A percentile compares a stretch with the other conserved stretches of the same genome.
Conservation (phyloP, 2,329 filamentous ascomycete species). For the Lecanoromycetidae sp. region DNA sequence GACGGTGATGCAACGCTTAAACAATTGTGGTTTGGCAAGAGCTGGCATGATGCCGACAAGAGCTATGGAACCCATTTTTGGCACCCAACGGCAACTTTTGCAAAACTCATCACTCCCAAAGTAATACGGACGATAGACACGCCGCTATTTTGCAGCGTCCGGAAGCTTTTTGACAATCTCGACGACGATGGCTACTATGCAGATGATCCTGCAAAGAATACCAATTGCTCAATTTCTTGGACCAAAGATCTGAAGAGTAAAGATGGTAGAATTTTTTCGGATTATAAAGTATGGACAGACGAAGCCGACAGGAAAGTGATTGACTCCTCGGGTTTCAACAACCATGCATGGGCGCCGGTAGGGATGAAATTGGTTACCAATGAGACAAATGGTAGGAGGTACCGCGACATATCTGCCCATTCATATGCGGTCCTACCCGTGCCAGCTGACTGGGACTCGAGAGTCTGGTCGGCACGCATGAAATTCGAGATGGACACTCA, state of each 20-base stretch:
- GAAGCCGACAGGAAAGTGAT: neutral
- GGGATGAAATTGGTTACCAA: neutral
- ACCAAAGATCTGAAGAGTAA: neutral
- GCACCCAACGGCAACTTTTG: constrained; percentile 1
- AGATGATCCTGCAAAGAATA: neutral
- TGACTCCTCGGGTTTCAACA: neutral
- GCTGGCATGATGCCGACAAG: constrained; percentile 5
- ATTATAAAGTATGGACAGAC: neutral
- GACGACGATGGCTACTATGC: neutral
- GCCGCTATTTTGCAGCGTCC: constrained; percentile 6
- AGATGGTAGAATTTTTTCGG: constrained; percentile 1
- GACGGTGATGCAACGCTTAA: constrained; percentile 8
- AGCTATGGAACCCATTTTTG: constrained; percentile 10
- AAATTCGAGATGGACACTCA: neutral
- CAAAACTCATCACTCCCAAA: neutral
- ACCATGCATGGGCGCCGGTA: constrained; percentile 5
- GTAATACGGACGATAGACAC: constrained; percentile 1
- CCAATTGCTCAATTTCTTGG: neutral
- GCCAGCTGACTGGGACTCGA: constrained; percentile 5
- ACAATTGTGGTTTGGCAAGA: constrained; percentile 9
- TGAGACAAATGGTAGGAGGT: neutral
- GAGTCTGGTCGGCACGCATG: constrained; percentile 3
- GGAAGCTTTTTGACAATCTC: neutral
- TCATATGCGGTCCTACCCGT: constrained; percentile 6
- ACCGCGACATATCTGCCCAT: neutral